Conservation (phyloP, 108 stramenopile species). For the Cylindrotheca fusiformis region DNA sequence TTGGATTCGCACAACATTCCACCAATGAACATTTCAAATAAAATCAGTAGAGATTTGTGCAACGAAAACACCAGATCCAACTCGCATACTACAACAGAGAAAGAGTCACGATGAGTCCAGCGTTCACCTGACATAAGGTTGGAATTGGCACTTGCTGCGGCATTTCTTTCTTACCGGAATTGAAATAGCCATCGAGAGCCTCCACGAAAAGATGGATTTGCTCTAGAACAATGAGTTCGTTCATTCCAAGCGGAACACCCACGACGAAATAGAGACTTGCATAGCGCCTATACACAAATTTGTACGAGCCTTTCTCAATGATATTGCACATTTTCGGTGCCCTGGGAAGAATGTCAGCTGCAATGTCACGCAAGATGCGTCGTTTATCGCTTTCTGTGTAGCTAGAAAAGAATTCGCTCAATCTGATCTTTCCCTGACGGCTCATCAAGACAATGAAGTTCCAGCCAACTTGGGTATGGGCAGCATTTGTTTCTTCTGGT, state of each 20-base stretch:
- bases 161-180: conserved; percentile 58
- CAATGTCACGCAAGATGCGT: conserved; percentile 91
- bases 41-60: conserved; percentile 90
- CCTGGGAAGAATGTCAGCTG: conserved; percentile 89
- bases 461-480: conserved; percentile 59
- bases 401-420: conserved; percentile 83
- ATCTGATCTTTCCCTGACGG: conserved; percentile 85
- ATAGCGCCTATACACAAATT: conserved; percentile 87
- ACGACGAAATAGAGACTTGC: conserved; percentile 87
- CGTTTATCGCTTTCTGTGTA: conserved; percentile 86
- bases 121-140: neutral
- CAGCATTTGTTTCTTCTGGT: conserved; percentile 27
- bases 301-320: conserved; percentile 95
- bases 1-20: conserved; percentile 90
- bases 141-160: neutral
- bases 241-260: conserved; percentile 77
- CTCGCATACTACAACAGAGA: conserved; percentile 77
- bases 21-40: conserved; percentile 95
- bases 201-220: conserved; percentile 98
- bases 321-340: conserved; percentile 99
- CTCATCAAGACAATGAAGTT: conserved; percentile 86
- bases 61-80: conserved; percentile 98
- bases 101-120: neutral
- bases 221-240: conserved; percentile 90
- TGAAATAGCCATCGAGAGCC: conserved; percentile 95